A percentile compares a stretch with the other conserved stretches of the same genome.
Conservation (phyloP, 2,329 filamentous ascomycete genomes). For the Sporothrix phasma region DNA sequence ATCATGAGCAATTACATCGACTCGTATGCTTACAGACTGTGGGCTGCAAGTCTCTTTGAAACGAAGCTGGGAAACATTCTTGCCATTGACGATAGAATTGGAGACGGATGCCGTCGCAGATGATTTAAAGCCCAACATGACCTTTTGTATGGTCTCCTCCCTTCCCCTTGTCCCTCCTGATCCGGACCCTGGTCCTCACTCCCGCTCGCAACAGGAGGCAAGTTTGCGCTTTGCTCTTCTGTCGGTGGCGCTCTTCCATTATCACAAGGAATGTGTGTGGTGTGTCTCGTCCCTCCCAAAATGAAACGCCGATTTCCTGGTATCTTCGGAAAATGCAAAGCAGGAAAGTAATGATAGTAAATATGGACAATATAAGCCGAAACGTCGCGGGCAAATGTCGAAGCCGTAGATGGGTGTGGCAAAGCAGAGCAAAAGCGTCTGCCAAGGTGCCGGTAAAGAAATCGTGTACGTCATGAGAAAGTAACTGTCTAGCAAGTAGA, state of each 20-base stretch:
- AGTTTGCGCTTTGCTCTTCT: neutral
- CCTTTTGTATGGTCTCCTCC: too few relatives aligned
- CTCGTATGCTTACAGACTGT: neutral
- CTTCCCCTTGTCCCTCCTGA: too few relatives aligned
- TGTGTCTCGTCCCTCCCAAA: neutral
- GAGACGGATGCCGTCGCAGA: neutral
- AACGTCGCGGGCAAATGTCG: conserved; percentile 13
- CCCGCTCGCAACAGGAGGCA: too few relatives aligned
- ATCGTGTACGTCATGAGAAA: conserved; percentile 28
- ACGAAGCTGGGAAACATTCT: neutral
- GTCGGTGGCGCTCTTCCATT: neutral
- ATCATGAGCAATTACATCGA: too few relatives aligned
- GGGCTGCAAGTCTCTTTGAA: neutral
- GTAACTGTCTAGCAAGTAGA: neutral
- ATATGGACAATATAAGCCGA: conserved; percentile 17
- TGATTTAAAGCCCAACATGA: neutral
- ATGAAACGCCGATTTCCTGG: conserved; percentile 33
- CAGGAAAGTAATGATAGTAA: conserved; percentile 15
- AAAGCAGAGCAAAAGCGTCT: conserved; percentile 4
- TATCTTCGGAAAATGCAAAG: conserved; percentile 33
- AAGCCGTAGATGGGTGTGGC: conserved; percentile 11
- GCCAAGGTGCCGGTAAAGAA: conserved; percentile 12
- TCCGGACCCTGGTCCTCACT: too few relatives aligned
- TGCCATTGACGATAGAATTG: neutral
- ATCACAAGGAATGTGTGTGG: neutral